These are phyloP conservation scores for Pelargonium myrrhifolium DNA, from an alignment of 441 rosid species.

Conservation along the genomic window DNA sequence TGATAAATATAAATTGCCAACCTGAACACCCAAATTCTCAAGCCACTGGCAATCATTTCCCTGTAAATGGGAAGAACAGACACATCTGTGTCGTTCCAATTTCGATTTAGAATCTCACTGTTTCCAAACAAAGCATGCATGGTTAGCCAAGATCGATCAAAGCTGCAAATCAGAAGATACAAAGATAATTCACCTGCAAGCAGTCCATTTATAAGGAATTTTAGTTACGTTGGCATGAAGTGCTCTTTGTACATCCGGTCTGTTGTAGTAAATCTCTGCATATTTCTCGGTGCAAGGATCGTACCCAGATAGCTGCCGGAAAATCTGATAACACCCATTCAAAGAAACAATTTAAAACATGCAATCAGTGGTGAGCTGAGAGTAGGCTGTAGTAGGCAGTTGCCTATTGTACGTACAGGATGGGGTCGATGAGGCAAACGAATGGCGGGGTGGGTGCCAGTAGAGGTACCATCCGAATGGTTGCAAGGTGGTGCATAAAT, in stretches of 20 bases:
- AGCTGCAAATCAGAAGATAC: neutral
- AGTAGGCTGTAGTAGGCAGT: no score
- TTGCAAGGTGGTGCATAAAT: conserved; percentile 87
- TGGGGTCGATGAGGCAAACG: conserved; percentile 71
- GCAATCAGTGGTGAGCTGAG: no score
- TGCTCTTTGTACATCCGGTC: conserved; percentile 82
- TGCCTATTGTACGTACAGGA: conserved; percentile 31
- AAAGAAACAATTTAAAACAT: no score
- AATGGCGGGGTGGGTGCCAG: conserved; percentile 31
- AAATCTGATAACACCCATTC: neutral
- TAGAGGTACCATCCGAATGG: conserved; percentile 52
- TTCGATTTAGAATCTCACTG: conserved; percentile 76
- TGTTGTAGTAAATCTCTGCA: conserved; percentile 92
- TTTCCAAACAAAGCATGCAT: neutral
- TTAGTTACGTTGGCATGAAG: conserved; percentile 71
- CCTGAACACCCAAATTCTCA: conserved; percentile 97
- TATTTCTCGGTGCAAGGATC: conserved; percentile 95
- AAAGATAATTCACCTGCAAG: conserved; percentile 60
- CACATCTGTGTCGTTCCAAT: conserved; percentile 83
- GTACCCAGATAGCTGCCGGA: conserved; percentile 57
- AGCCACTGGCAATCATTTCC: conserved; percentile 66
- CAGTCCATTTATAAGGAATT: conserved; percentile 90
- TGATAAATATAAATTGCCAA: no score
- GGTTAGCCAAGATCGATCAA: neutral
- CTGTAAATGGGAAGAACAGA: conserved; percentile 82